Evolutionary conservation across 495 filamentous ascomycete genomes (phyloP), one percentile per base, ranked within the genome.

Genomic region (Halenospora varia): DNA sequence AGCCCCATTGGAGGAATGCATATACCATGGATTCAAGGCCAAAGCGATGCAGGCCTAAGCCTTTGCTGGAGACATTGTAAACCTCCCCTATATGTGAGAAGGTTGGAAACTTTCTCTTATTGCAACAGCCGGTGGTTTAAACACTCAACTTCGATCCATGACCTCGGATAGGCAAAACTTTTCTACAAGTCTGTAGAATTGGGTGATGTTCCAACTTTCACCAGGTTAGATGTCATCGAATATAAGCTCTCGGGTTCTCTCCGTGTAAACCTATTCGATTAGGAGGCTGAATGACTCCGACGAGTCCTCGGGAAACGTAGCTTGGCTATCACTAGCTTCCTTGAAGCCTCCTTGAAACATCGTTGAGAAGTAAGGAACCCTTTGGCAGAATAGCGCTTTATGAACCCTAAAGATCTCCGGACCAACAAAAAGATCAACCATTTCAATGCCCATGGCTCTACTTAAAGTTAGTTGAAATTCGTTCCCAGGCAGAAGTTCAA

Each of bases 391-490:
- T 18, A 18, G 19, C 1, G 11, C 6, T 23, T 48, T 48, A 23
- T 48, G 45, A 2, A 48, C 45, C 15, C 18, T 10, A 10, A 48
- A 48, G 10, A 48, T 10, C 22, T 48, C 45, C 17, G 45, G 45
- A 48, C 45, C 45, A 22, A 8, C 45, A 19, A 48, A 10, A 6
- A 48, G 45, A 2, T 48, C 22, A 6, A 48, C 45, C 45, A 48
- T 48, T 4, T 48, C 45, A 20, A 23, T 48, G 45, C 45, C 45
- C 41, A 44, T 44, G n/a, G n/a, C 10, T 18, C 41, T 44, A 63
- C 19, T 65, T 54, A 9, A 63, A 45, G 51, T 70, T 64, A 9
- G 51, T 20, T 10, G n/a, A n/a, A n/a, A n/a, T n/a, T n/a, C n/a
- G n/a, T n/a, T n/a, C n/a, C n/a, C n/a, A n/a, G n/a, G n/a, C n/a